Base-by-base conservation (phyloP, 208 protist genomes). In the Acanthamoeba triangularis region DNA sequence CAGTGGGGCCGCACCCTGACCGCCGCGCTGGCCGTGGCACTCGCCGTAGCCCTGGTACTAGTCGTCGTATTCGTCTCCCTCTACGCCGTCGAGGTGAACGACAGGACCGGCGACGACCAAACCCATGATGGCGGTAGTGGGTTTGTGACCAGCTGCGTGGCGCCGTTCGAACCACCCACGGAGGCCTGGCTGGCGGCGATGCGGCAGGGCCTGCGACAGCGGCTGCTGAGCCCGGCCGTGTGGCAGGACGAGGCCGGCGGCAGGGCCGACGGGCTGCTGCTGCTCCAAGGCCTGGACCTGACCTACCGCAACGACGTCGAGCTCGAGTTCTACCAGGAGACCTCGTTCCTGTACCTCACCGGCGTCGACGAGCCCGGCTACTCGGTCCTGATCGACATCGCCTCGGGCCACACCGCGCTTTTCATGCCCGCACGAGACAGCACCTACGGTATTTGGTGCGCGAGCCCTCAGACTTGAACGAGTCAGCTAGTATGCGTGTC, bases 301-400 rank as follows among this genome's bases (percentile, higher is more conserved):
- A 90, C 84, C 84, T 90, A 69, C 49, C 84, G 84, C 84, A 90
- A 90, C 84, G 84, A 90, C 49, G 59, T 90, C 33, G 84, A 90
- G 84, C 54, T 90, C 30, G 47, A 90, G 84, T 90, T 90, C 84
- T 93, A 74, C 87, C 87, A 93, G 87, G 87, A 93, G 14, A 69
- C 87, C 28, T 74, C 30, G 11, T 93, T 93, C 87, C 59, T 90
- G n/a, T 90, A 90, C 84, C 84, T 90, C 84, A 67, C 84, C n/a
- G 84, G 84, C 16, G 84, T 90, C 52, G 59, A 93, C 35, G 61
- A 93, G 3, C 87, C 87, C 35, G 87, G 87, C 52, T 93, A 74
- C 59, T n/a, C 61, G 10, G 37, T 49, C 0, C 87, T 93, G 7
- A 76, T 93, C 37, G 30, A 93, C 35, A 16, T 93, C 41, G 14